phyloP scores from a whole-genome alignment of 2,329 filamentous ascomycete species.

The Colletotrichum sp. region DNA sequence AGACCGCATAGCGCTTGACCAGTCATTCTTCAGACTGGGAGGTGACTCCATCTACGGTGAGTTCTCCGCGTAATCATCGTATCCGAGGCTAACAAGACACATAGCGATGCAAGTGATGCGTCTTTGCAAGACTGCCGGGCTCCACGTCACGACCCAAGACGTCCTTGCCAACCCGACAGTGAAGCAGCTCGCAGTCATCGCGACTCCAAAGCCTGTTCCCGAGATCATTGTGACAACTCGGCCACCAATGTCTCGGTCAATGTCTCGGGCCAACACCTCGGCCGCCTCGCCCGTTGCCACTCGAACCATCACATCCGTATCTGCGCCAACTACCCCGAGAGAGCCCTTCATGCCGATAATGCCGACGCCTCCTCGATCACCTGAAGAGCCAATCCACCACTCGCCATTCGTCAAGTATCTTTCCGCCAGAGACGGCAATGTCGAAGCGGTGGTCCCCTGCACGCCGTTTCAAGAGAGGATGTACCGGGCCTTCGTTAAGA shows the following conservation, averaged over 20 bases:
- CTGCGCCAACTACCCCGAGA: background rate
- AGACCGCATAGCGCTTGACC: constrained; percentile 50
- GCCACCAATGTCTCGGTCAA: background rate
- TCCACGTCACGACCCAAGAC: constrained; percentile 47
- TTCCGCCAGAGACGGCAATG: background rate
- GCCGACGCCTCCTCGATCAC: background rate
- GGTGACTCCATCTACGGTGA: constrained; percentile 46
- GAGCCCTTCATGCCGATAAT: background rate
- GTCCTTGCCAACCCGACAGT: constrained; percentile 4
- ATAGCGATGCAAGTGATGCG: constrained; percentile 43
- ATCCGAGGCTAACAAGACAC: background rate
- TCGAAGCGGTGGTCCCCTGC: constrained; percentile 45
- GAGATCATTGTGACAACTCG: background rate
- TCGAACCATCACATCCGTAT: background rate
- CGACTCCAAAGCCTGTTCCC: background rate
- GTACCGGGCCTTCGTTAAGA: constrained; percentile 35
- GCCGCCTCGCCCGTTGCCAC: background rate
- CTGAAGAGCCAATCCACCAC: background rate
- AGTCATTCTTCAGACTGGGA: constrained; percentile 65
- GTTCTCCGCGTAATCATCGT: background rate
- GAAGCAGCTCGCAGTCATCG: background rate
- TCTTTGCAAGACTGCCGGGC: constrained; percentile 61
- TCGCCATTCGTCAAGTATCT: background rate
- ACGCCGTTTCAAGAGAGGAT: constrained; percentile 61
- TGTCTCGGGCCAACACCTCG: background rate